phyloP scores from a whole-genome alignment of 2,329 filamentous ascomycete species.

The Talaromyces sp. region DNA sequence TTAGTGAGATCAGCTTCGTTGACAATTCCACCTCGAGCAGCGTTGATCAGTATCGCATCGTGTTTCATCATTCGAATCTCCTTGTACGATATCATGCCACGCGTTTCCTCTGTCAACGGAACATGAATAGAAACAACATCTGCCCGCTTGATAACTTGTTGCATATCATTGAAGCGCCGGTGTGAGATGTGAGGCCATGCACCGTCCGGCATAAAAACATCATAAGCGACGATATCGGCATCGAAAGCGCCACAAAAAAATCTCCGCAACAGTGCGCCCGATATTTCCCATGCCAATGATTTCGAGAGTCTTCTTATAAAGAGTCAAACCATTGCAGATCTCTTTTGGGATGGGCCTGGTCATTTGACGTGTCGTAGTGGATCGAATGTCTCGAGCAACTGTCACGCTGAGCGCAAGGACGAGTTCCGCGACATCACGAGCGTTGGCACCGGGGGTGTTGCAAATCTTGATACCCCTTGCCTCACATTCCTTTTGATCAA shows the following conservation, averaged over 20 bases:
- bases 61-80: conserved; percentile 25
- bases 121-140: neutral
- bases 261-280: neutral
- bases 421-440: neutral
- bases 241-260: neutral
- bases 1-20: conserved; percentile 44
- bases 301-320: neutral
- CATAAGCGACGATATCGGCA: neutral
- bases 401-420: neutral
- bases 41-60: conserved; percentile 44
- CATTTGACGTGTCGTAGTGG: neutral
- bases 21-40: conserved; percentile 47
- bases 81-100: neutral
- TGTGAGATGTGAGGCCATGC: neutral
- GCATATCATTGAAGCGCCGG: neutral
- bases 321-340: neutral
- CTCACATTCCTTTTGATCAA: neutral
- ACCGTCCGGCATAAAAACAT: neutral
- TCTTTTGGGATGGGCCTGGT: neutral
- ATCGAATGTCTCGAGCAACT: neutral
- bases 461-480: neutral
- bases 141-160: neutral
- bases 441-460: neutral
- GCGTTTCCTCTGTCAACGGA: neutral
- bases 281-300: conserved; percentile 4